Base-by-base conservation (phyloP, 1,284 basidiomycete genomes). In the Trichosporon faecale region DNA sequence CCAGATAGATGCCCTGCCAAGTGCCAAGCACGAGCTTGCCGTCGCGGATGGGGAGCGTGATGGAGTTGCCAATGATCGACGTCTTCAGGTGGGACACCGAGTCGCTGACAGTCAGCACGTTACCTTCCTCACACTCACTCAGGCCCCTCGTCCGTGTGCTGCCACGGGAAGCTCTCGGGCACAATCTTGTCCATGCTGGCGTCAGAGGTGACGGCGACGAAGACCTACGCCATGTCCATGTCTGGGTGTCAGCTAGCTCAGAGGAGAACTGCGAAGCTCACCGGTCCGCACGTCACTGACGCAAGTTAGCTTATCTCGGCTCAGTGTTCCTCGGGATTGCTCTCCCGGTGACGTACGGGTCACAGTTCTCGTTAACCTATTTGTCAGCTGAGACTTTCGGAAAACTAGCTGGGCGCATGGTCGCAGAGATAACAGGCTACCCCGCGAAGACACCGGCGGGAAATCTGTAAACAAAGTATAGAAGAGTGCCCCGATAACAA, bases 71-170 rank as follows among this genome's bases (percentile, higher is more conserved):
- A 65, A 95, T 85, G 37, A 97, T 86, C 2, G 92, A 89, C 2
- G 92, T 88, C 82, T 97, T 97, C 29, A 93, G 93, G 81, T 98
- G 95, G 16, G 94, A 95, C 61, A 91, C 92, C 7, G 83, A 84
- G 73, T 85, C 85, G 68, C 83, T 84, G 66, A 1, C 7, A 12
- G 64, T 66, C 63, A 69, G 57, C 40, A 25, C 12, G 25, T 9
- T 29, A 27, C 33, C 14, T 33, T 3, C 5, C 12, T 3, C 6
- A 2, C 3, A 85, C 89, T 82, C 79, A 94, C 93, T 95, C 93
- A 44, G 90, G 91, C 31, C 93, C 94, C 85, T 96, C 94, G 79
- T 94, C 93, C 2, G 90, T 93, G 82, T 97, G 95, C 65, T 86
- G 85, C 94, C 94, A 97, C 21, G 89, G 85, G n/a, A 96, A 85